Conservation (phyloP, 1,284 basidiomycete genomes). For the Tetrapyrgos nigripes region DNA sequence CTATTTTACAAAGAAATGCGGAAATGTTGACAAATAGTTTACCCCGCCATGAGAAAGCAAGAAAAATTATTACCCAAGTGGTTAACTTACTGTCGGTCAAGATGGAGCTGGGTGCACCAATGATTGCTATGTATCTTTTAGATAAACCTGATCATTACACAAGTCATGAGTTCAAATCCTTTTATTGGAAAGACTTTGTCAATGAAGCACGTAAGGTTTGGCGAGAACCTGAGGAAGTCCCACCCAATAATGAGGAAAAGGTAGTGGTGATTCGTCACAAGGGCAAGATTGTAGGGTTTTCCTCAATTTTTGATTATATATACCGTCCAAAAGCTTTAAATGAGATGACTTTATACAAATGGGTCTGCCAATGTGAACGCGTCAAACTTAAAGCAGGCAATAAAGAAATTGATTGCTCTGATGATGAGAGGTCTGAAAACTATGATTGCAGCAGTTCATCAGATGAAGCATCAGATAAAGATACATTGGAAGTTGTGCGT, state of each 20-base stretch:
- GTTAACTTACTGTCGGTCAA: constrained; percentile 34
- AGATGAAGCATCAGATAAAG: background rate
- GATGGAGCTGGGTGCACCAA: constrained; percentile 38
- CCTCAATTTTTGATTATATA: constrained; percentile 25
- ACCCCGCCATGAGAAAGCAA: constrained; percentile 22
- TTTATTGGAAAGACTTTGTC: constrained; percentile 36
- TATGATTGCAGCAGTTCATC: constrained; percentile 7
- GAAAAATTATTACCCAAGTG: constrained; percentile 32
- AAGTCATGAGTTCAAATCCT: constrained; percentile 30
- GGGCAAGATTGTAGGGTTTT: constrained; percentile 3
- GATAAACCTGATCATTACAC: constrained; percentile 40
- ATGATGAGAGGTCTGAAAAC: no score
- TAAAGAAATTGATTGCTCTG: no score
- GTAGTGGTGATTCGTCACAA: constrained; percentile 7
- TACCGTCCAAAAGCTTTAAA: constrained; percentile 15
- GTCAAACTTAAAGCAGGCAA: constrained; percentile 15
- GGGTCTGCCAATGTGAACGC: constrained; percentile 17
- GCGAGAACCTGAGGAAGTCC: constrained; percentile 1
- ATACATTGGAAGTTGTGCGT: background rate
- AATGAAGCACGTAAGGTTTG: constrained; percentile 16
- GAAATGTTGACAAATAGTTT: constrained; percentile 19
- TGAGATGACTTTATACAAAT: constrained; percentile 11
- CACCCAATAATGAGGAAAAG: constrained; percentile 14
- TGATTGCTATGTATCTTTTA: constrained; percentile 34
- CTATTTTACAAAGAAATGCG: constrained; percentile 29